Conservation (phyloP, 2,329 filamentous ascomycete species). For the Stagonosporopsis vannaccii region DNA sequence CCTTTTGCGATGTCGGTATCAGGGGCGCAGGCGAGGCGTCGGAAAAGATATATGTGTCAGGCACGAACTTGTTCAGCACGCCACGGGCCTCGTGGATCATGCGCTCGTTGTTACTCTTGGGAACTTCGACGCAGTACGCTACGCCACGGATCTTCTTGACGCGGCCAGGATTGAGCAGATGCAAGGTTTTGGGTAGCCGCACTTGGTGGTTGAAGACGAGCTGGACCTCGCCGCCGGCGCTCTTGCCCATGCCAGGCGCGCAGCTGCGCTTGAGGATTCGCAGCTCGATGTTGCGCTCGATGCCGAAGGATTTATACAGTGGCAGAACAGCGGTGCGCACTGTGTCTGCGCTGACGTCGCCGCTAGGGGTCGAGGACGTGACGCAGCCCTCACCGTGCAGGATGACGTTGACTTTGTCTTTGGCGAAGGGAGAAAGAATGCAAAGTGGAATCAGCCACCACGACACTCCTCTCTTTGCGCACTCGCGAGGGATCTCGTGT, state of each 20-base stretch:
- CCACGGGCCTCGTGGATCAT: slow-evolving; percentile 93
- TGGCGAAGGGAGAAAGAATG: slow-evolving; percentile 90
- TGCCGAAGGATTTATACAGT: slow-evolving; percentile 88
- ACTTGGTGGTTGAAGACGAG: slow-evolving; percentile 93
- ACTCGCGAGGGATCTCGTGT: slow-evolving; percentile 79
- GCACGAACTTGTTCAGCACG: slow-evolving; percentile 80
- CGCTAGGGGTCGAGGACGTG: slow-evolving; percentile 80
- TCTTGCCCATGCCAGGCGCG: slow-evolving; percentile 74
- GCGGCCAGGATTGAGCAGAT: slow-evolving; percentile 81
- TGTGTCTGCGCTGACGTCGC: slow-evolving; percentile 90
- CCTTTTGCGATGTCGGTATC: slow-evolving; percentile 74
- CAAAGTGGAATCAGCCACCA: slow-evolving; percentile 93
- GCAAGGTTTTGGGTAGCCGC: slow-evolving; percentile 89
- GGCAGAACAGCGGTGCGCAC: slow-evolving; percentile 93
- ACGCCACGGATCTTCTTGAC: slow-evolving; percentile 92
- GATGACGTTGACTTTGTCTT: slow-evolving; percentile 86
- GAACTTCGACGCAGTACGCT: slow-evolving; percentile 90
- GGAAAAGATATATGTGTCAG: slow-evolving; percentile 88
- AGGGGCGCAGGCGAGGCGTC: slow-evolving; percentile 68
- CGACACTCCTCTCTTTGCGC: slow-evolving; percentile 80
- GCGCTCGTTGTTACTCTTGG: slow-evolving; percentile 88
- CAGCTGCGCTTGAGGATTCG: slow-evolving; percentile 77
- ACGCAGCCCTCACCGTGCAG: slow-evolving; percentile 93
- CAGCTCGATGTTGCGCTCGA: slow-evolving; percentile 84
- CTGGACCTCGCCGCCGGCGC: slow-evolving; percentile 92